phyloP scores from a whole-genome alignment of 2,329 filamentous ascomycete species.

The Akanthomyces muscarius region DNA sequence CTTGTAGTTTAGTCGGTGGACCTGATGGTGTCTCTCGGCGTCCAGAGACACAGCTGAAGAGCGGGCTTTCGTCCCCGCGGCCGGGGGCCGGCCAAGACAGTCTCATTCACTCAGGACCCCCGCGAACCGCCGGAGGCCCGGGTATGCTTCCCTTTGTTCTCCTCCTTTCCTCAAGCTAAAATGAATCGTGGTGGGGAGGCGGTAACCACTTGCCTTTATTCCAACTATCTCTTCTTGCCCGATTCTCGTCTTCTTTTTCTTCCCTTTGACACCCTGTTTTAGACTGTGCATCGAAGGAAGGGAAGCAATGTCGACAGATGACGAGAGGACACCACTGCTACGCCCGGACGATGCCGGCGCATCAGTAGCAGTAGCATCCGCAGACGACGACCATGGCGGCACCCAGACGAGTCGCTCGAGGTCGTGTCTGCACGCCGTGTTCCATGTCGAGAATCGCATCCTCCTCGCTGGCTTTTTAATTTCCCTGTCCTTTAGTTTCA shows the following conservation, averaged over 20 bases:
- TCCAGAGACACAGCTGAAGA: too few species aligned
- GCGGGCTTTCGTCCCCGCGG: not conserved
- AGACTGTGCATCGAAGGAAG: too few species aligned
- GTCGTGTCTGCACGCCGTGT: constrained; percentile 22
- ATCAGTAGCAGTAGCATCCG: not conserved
- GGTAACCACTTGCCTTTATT: too few species aligned
- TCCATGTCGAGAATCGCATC: constrained; percentile 42
- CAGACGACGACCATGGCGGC: not conserved
- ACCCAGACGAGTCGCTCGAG: not conserved
- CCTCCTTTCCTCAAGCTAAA: not conserved
- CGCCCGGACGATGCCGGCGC: not conserved
- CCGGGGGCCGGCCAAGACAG: not conserved
- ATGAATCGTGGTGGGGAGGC: too few species aligned
- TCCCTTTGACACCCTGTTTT: not conserved
- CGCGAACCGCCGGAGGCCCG: not conserved
- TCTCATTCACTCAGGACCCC: not conserved
- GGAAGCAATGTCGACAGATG: constrained; percentile 6
- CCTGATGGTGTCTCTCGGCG: too few species aligned
- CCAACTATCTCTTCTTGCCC: too few species aligned
- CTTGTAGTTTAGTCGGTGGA: too few species aligned
- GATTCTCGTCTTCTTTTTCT: not conserved
- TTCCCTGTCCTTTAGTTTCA: constrained; percentile 47
- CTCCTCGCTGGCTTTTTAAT: constrained; percentile 58
- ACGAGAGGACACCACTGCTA: constrained; percentile 14
- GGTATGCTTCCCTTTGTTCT: constrained; percentile 10